Evolutionary conservation across 495 filamentous ascomycete species (phyloP).

Genomic region (Penicillium egyptiacum): DNA sequence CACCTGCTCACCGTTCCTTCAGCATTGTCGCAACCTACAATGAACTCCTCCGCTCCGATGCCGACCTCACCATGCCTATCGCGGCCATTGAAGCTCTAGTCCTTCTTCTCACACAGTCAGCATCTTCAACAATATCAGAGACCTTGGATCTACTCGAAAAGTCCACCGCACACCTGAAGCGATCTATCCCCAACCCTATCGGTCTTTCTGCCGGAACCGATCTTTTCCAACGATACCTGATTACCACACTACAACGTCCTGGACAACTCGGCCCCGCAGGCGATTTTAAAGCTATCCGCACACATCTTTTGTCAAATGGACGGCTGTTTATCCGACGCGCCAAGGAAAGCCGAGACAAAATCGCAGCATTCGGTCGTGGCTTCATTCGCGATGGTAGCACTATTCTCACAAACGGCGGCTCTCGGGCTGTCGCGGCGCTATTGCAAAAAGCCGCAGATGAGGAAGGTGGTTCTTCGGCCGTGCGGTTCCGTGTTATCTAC

Average conservation of each 20-base stretch:
- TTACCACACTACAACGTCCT: conserved; percentile 63
- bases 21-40: conserved; percentile 62
- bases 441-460: conserved; percentile 70
- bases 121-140: conserved; percentile 85
- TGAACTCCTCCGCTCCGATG: conserved; percentile 61
- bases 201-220: conserved; percentile 90
- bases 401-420: conserved; percentile 85
- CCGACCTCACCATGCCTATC: conserved; percentile 89
- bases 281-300: conserved; percentile 78
- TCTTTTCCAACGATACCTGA: conserved; percentile 91
- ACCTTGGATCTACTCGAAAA: conserved; percentile 80
- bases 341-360: conserved; percentile 78
- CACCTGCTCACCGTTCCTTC: conserved; percentile 20
- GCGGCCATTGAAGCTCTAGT: conserved; percentile 94
- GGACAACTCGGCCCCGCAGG: conserved; percentile 52
- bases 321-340: conserved; percentile 82
- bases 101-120: conserved; percentile 70
- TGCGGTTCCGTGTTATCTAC: conserved; percentile 83
- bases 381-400: conserved; percentile 75
- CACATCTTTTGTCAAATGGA: conserved; percentile 79
- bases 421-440: conserved; percentile 76
- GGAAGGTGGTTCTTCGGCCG: conserved; percentile 51
- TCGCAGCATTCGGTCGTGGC: conserved; percentile 72
- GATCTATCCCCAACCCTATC: conserved; percentile 78
- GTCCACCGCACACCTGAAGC: conserved; percentile 71